These are phyloP conservation scores for Cryptosporidium bovis DNA, from an alignment of 169 alveolate species.

Conservation along the genomic window DNA sequence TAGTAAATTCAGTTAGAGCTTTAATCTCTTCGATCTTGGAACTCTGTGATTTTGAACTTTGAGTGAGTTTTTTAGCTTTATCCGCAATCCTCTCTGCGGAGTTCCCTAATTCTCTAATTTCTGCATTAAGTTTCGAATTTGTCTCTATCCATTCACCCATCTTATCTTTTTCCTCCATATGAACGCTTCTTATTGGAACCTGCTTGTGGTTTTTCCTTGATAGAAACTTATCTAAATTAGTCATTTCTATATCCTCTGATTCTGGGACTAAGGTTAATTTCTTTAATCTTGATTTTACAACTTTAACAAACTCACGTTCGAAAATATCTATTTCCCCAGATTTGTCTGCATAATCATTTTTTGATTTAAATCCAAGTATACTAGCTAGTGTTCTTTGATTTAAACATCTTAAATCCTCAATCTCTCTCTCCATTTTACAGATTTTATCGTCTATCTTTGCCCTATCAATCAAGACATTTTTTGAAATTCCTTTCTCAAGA, in stretches of 20 bases:
- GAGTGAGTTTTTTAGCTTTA: slow-evolving; percentile 21
- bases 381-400: not conserved
- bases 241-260: not conserved
- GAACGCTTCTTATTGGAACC: not conserved
- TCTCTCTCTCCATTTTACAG: slow-evolving; percentile 14
- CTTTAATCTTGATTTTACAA: slow-evolving; percentile 5
- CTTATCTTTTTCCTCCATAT: not conserved
- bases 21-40: slow-evolving; percentile 28
- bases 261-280: not conserved
- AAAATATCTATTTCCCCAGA: slow-evolving; percentile 3
- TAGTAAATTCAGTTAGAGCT: slow-evolving; percentile 17
- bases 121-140: slow-evolving; percentile 1
- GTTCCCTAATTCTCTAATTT: slow-evolving; percentile 38
- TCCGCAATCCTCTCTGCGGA: slow-evolving; percentile 38
- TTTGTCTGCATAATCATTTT: not conserved
- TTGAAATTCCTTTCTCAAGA: not conserved
- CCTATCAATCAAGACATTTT: not conserved
- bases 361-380: not conserved
- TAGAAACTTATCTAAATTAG: not conserved
- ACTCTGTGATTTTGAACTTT: slow-evolving; percentile 13
- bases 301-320: slow-evolving; percentile 6
- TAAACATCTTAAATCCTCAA: slow-evolving; percentile 4
- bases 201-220: not conserved
- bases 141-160: slow-evolving; percentile 10
- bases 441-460: slow-evolving; percentile 19